A percentile compares a stretch with the other conserved stretches of the same genome.
Conservation (phyloP, 2,329 filamentous ascomycete genomes). For the Neofusicoccum umdonicola region DNA sequence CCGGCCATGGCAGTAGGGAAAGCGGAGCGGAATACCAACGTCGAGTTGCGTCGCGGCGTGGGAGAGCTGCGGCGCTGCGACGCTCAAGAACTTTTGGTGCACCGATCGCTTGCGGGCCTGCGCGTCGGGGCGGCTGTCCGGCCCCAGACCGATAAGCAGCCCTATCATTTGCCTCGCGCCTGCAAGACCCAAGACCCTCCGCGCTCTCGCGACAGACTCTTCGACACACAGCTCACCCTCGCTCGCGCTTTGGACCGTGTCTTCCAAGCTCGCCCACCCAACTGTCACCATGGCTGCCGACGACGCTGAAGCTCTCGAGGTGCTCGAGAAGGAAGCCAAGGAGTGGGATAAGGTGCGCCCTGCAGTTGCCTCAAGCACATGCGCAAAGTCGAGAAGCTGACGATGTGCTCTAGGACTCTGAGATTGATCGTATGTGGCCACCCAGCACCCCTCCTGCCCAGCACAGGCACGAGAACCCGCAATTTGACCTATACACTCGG, state of each 20-base stretch:
- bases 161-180: constrained; percentile 1
- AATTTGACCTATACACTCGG: not conserved
- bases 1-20: constrained; percentile 21
- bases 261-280: not conserved
- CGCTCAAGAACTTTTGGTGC: constrained; percentile 15
- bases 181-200: not conserved
- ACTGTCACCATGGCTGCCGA: constrained; percentile 47
- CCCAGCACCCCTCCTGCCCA: not conserved
- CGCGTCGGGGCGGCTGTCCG: not conserved
- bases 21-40: not conserved
- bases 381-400: not conserved
- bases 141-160: constrained; percentile 8
- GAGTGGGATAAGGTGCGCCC: constrained; percentile 78
- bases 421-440: constrained; percentile 69
- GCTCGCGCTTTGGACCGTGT: not conserved
- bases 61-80: not conserved
- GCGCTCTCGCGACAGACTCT: not conserved
- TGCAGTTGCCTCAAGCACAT: not conserved
- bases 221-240: not conserved
- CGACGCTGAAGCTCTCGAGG: constrained; percentile 61
- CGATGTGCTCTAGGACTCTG: constrained; percentile 65
- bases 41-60: not conserved
- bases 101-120: not conserved
- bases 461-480: not conserved
- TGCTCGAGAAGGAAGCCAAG: constrained; percentile 79